Percentiles rank a stretch among this genome's conserved stretches.
These are phyloP conservation scores for Solanum tacnaense DNA, from an alignment of 257 asterid species.

Conservation along the genomic window DNA sequence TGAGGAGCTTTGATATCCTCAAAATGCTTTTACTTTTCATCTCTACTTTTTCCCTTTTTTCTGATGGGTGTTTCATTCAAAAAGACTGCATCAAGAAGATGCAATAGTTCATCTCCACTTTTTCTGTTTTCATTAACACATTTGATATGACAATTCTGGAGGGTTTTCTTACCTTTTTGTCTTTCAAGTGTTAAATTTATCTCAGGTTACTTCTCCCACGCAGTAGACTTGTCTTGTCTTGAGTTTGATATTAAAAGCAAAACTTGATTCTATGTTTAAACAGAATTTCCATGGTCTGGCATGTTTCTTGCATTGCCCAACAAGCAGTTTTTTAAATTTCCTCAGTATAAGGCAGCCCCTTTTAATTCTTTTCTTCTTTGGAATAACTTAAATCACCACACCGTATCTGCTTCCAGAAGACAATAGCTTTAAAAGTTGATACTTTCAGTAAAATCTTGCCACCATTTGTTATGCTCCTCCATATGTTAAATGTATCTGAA, in stretches of 20 bases:
- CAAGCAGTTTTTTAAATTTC: neutral
- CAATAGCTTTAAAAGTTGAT: neutral
- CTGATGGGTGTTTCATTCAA: neutral
- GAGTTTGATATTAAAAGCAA: neutral
- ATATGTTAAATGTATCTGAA: neutral
- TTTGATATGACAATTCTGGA: neutral
- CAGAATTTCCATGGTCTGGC: neutral
- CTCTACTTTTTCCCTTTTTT: neutral
- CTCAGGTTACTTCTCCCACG: neutral
- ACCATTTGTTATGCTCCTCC: neutral
- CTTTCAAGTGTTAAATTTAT: neutral
- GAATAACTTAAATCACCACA: neutral
- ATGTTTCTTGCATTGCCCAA: neutral
- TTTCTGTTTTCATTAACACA: neutral
- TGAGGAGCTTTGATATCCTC: neutral
- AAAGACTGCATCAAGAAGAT: neutral
- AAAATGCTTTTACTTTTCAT: neutral
- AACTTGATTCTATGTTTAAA: neutral
- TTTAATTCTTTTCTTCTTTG: neutral
- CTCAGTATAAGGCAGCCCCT: neutral
- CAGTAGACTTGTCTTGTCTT: neutral
- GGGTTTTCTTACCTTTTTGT: neutral
- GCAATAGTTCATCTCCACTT: neutral
- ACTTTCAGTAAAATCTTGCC: neutral
- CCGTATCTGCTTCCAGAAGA: neutral